Evolutionary conservation across 140 eudicot species (phyloP).

Genomic region (Stevia rebaudiana): DNA sequence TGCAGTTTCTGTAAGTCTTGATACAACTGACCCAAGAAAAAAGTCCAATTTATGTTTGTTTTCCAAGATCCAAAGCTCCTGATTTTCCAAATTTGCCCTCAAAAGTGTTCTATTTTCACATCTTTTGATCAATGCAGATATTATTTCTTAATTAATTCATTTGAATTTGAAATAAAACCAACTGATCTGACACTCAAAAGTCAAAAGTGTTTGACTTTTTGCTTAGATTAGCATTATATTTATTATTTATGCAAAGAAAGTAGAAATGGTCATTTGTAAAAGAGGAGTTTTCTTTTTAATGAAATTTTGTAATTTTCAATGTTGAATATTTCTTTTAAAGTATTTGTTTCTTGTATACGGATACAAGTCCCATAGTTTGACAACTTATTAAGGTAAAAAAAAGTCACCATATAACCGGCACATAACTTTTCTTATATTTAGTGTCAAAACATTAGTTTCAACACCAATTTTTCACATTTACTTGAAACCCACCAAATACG

Average conservation of each 20-base stretch:
- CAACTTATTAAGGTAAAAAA: neutral
- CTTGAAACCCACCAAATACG: constrained; percentile 4
- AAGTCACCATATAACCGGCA: neutral
- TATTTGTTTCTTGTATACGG: neutral
- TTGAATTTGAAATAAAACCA: neutral
- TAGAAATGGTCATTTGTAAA: neutral
- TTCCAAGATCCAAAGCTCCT: constrained; percentile 1
- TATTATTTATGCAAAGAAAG: constrained; percentile 8
- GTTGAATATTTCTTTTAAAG: neutral
- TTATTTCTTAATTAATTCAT: neutral
- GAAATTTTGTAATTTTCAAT: neutral
- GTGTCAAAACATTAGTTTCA: constrained; percentile 3
- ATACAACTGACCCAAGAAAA: neutral
- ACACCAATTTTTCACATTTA: neutral
- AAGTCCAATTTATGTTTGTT: neutral
- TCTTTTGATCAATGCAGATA: neutral
- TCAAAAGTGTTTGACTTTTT: constrained; percentile 1
- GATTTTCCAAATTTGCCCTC: neutral
- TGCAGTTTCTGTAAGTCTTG: neutral
- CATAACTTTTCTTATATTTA: neutral
- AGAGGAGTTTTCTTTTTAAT: neutral
- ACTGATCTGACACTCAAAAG: neutral
- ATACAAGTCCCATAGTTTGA: neutral
- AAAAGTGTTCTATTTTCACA: neutral
- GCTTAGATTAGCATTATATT: neutral